Conservation (phyloP, 1,284 basidiomycete genomes). For the Leccinum insolens region DNA sequence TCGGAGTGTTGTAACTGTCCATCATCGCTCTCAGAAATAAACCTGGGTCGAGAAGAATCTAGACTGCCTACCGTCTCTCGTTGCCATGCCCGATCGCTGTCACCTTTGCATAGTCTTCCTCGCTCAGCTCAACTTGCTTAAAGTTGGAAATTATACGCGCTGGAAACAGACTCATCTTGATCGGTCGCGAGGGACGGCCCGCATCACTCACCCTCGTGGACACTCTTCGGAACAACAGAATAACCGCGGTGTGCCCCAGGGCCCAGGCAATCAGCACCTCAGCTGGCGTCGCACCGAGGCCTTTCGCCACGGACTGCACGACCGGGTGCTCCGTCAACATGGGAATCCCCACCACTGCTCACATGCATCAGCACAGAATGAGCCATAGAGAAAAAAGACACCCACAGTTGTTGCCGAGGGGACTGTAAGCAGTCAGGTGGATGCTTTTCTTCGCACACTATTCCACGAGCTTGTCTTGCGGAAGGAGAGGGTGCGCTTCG, state of each 20-base stretch:
- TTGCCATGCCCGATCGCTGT: conserved; percentile 56
- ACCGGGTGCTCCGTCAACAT: conserved; percentile 65
- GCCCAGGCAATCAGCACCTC: conserved; percentile 76
- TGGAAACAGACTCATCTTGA: conserved; percentile 8
- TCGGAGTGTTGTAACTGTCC: conserved; percentile 66
- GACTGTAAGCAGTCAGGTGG: conserved; percentile 83
- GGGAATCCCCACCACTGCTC: conserved; percentile 54
- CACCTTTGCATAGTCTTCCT: conserved; percentile 65
- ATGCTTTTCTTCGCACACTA: conserved; percentile 77
- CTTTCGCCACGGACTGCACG: conserved; percentile 63
- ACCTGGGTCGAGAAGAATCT: background rate
- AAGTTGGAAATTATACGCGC: conserved; percentile 71
- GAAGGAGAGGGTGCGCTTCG: conserved; percentile 81
- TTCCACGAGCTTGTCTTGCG: conserved; percentile 68
- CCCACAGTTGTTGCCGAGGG: conserved; percentile 79
- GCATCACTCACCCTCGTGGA: conserved; percentile 43
- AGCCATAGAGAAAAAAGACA: conserved; percentile 2
- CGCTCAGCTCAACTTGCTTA: conserved; percentile 62
- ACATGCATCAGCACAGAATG: background rate
- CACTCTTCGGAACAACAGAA: conserved; percentile 75
- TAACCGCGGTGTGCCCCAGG: conserved; percentile 50
- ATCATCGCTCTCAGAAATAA: background rate
- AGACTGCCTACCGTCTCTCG: conserved; percentile 44
- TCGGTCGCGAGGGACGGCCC: background rate
- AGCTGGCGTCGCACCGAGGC: conserved; percentile 59